Base-by-base conservation (phyloP, 2,329 filamentous ascomycete genomes). In the Arachnomyces sp. region DNA sequence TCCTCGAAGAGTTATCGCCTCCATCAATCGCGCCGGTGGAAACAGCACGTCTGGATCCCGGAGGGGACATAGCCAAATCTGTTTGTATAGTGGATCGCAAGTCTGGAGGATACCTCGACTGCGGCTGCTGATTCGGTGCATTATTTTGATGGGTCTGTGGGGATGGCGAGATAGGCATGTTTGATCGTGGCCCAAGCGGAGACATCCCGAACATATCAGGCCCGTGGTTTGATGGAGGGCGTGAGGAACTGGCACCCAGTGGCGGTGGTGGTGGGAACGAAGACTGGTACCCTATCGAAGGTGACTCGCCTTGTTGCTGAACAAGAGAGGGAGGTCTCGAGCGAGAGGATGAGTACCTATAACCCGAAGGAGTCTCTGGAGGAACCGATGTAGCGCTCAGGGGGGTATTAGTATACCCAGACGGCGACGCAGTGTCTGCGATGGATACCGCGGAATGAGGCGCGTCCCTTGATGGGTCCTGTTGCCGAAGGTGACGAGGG, bases 1-100 rank as follows among this genome's bases (percentile, higher is more conserved):
- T 46, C 32, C 54, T 54, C 18, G 59, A 60, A 17, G 60, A 54
- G 9, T 54, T 48, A 20, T 51, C 49, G 38, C 55, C 61, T 18
- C 53, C 57, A 12, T 61, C 59, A 28, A 65, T 52, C 4, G 66
- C 64, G 2, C 65, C 65, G 12, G 66, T 64, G 31, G 67, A 70
- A 14, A 60, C 66, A 16, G 67, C 67, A 48, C 67, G 59, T 45
- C 63, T 61, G 1, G 66, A 62, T 7, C 57, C 56, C 39, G 66
- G 66, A 4, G 66, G 56, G 43, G 28, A 47, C 45, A 40, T 57
- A 55, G 5, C 43, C 46, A 43, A 12, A 29, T 16, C n/a, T 25
- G 38, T 28, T 37, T 36, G 3, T 29, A 32, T 7, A 36, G 37
- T n/a, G 43, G 20, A 25, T 5, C 20, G 20, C 20, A 25, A 25